Evolutionary conservation across 352 stramenopile genomes (phyloP), one percentile per base, ranked within the genome.

Genomic region (Peronosclerospora sorghi): DNA sequence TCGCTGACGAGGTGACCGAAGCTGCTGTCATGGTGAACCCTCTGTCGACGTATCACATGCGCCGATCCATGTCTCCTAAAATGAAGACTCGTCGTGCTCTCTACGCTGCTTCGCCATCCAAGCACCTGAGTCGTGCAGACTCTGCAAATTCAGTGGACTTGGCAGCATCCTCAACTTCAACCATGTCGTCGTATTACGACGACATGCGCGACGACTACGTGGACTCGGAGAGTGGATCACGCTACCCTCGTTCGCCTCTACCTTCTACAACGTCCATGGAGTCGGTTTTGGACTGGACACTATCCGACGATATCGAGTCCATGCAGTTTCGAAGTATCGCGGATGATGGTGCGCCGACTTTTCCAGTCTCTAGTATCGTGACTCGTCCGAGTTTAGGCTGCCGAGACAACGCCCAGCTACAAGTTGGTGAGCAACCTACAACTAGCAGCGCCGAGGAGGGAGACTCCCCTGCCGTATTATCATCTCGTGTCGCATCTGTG

Each of bases 151-250:
- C 44, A n/a, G 59, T 80, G 28, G 74, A 86, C 32, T 46, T 86
- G 18, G 71, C 62, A 26, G 68, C 69, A 19, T 86, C 74, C 14
- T 81, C 80, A 52, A 62, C 65, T n/a, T 86, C 74, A 15, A 86
- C 74, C 4, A 58, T 73, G 45, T 61, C 70, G 8, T 83, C 71
- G 13, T 73, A 71, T 50, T 83, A 75, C 37, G 73, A 86, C 35
- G 73, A 83, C 48, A 60, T 68, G 52, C 68, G 75, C 53, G 68
- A 83, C 35, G 61, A 79, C 8, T 57, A 67, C 32, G 40, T 56
- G 1, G 56, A 47, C n/a, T 35, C 51, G 13, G 63, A 74, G 15
- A 42, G 35, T 1, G 27, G 54, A 35, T 48, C 41, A 15, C 59
- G 62, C 14, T 71, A 64, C 55, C 42, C 53, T 24, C 64, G 62